Conservation (phyloP, 225 moss, liverwort and hornwort genomes). For the Sphagnum tenellum region DNA sequence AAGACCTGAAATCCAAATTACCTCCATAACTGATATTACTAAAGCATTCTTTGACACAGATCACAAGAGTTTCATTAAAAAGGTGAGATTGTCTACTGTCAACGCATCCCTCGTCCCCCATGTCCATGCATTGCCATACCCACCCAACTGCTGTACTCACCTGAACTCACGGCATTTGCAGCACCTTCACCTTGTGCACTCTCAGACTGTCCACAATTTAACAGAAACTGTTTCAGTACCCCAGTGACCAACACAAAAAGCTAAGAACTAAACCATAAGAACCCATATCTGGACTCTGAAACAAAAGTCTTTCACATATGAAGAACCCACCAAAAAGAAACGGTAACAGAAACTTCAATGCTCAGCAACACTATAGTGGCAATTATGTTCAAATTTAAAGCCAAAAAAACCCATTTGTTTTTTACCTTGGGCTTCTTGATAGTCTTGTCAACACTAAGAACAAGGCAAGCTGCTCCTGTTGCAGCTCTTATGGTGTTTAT, state of each 20-base stretch:
- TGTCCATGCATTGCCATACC: too few relatives aligned
- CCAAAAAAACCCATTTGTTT: too few relatives aligned
- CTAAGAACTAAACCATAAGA: neutral
- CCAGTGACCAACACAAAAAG: too few relatives aligned
- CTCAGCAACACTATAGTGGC: neutral
- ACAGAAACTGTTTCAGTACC: neutral
- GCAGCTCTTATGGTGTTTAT: slow-evolving; percentile 89
- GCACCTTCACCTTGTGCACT: slow-evolving; percentile 38
- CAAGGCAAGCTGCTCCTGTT: slow-evolving; percentile 62
- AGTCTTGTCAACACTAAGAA: slow-evolving; percentile 52
- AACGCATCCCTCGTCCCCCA: slow-evolving; percentile 38
- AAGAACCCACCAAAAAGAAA: neutral
- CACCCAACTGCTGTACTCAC: slow-evolving; percentile 45
- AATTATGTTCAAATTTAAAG: too few relatives aligned
- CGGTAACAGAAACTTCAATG: neutral
- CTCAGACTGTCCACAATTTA: slow-evolving; percentile 36
- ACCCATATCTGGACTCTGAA: neutral
- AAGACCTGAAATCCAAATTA: too few relatives aligned
- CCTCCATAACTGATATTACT: too few relatives aligned
- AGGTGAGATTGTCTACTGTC: slow-evolving; percentile 25
- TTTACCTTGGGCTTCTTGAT: slow-evolving; percentile 60
- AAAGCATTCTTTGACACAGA: too few relatives aligned
- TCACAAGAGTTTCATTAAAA: too few relatives aligned
- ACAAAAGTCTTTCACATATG: too few relatives aligned
- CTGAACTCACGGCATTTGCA: slow-evolving; percentile 31